Evolutionary conservation across 768 basidiomycete genomes (phyloP).

Genomic region (Leccinum pellstonianum): DNA sequence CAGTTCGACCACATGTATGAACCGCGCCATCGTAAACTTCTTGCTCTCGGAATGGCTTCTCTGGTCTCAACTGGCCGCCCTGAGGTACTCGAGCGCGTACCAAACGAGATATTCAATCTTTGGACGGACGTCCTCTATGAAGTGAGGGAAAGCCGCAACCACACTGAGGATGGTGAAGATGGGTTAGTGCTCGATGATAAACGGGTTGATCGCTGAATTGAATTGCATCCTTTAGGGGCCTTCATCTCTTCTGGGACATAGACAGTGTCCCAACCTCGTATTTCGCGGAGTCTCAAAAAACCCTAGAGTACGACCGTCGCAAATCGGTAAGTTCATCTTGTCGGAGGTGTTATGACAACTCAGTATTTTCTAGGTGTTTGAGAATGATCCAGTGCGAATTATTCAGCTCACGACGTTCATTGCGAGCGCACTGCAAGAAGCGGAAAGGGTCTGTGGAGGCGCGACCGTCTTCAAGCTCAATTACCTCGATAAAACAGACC

Average conservation of each 20-base stretch:
- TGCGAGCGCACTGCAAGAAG: slow-evolving; percentile 56
- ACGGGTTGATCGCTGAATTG: not conserved
- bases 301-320: slow-evolving; percentile 74
- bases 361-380: slow-evolving; percentile 53
- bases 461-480: slow-evolving; percentile 53
- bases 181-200: slow-evolving; percentile 24
- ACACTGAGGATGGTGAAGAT: slow-evolving; percentile 36
- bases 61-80: slow-evolving; percentile 73
- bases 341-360: slow-evolving; percentile 6
- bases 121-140: slow-evolving; percentile 91
- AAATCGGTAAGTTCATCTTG: slow-evolving; percentile 50
- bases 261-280: slow-evolving; percentile 56
- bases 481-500: slow-evolving; percentile 68
- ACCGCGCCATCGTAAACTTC: slow-evolving; percentile 77
- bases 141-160: slow-evolving; percentile 65
- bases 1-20: slow-evolving; percentile 93
- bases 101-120: slow-evolving; percentile 76
- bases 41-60: slow-evolving; percentile 77
- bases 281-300: slow-evolving; percentile 65
- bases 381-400: slow-evolving; percentile 71
- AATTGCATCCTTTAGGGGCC: slow-evolving; percentile 20
- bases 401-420: slow-evolving; percentile 63
- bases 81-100: slow-evolving; percentile 69
- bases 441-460: slow-evolving; percentile 60
- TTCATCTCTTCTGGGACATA: slow-evolving; percentile 71